Evolutionary conservation across 495 filamentous ascomycete species (phyloP).

Genomic region (Neurospora intermedia): DNA sequence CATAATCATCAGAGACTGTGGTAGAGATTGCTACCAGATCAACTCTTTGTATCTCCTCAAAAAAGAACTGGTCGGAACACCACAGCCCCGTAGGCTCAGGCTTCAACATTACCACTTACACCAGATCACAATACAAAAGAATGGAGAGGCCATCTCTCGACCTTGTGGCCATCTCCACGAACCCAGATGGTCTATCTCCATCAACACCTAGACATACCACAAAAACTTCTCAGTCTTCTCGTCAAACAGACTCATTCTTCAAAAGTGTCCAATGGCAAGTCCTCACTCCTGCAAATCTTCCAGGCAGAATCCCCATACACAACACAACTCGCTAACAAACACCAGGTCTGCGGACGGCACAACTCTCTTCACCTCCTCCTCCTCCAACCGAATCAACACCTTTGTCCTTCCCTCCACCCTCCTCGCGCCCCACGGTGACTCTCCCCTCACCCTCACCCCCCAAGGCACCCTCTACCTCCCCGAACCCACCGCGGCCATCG

Average conservation of each 20-base stretch:
- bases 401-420: constrained; percentile 67
- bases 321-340: background rate
- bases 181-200: constrained; percentile 11
- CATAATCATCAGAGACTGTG: background rate
- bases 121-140: background rate
- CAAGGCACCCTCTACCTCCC: constrained; percentile 51
- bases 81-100: background rate
- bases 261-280: constrained; percentile 25
- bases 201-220: background rate
- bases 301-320: background rate
- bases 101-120: background rate
- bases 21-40: background rate
- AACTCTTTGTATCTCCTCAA: too few relatives aligned
- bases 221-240: background rate
- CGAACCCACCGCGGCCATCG: constrained; percentile 59
- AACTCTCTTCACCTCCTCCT: constrained; percentile 61
- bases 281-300: background rate
- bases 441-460: constrained; percentile 42
- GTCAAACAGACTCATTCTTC: constrained; percentile 19
- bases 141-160: constrained; percentile 17
- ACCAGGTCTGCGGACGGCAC: constrained; percentile 68
- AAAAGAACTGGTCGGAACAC: background rate
- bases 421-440: constrained; percentile 36
- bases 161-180: constrained; percentile 9
- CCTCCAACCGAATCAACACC: constrained; percentile 54